Evolutionary conservation across 805 yeast genomes (phyloP), one percentile per base, ranked within the genome.

Genomic region (Teunomyces gatunensis): DNA sequence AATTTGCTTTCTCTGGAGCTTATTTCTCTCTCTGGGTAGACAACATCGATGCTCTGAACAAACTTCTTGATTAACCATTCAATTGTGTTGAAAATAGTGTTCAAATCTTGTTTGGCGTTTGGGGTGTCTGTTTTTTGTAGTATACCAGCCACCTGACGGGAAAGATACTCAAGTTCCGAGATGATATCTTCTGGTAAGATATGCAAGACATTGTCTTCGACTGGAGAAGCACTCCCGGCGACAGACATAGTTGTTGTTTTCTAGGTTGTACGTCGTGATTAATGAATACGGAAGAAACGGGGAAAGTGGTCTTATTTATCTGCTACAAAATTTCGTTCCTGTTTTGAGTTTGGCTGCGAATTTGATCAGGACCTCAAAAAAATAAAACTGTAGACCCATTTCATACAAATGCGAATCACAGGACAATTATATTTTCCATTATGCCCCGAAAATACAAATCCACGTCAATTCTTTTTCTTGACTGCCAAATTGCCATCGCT

Each of bases 401-500:
- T 17, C 11, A 27, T 30, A 18, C 23, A 40, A 23, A 23, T 36
- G 28, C 9, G 17, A 32, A 32, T 32, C 34, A 32, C 34, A 13
- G 18, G 11, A 32, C 17, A 12, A 17, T 15, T 11, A 12, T 35
- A 17, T 15, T 20, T 35, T 35, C 11, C 23, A 17, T 12, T 9
- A 10, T 7, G 11, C 11, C 11, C 4, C 4, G 4, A 18, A 18
- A 7, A 25, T 25, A 7, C 11, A 15, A 9, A 15, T 15, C n/a
- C 13, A 21, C 25, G 25, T 5, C 23, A 10, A 10, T 13, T 30
- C 35, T 39, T 50, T 46, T 67, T 64, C 50, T 79, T 80, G 35
- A 89, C 60, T 18, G 73, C 64, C 0, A 90, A 79, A 50, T 85
- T 80, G 4, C 97, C 97, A 35, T 85, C 81, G 2, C 73, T 73